Conservation (phyloP, 306 rosid genomes). For the Arachis stenosperma region DNA sequence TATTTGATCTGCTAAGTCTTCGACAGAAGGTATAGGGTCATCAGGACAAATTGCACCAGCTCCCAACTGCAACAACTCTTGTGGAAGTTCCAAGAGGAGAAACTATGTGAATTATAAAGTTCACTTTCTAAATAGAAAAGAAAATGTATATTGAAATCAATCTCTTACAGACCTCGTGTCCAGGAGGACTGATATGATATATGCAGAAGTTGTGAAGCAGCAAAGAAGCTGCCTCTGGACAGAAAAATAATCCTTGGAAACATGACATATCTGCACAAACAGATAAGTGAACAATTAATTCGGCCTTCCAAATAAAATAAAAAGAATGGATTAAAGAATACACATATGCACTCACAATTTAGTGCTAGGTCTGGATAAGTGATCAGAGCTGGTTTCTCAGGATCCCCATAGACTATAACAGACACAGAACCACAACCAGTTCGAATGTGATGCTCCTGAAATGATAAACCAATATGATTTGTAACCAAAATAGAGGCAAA, state of each 20-base stretch:
- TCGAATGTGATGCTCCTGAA: conserved; percentile 76
- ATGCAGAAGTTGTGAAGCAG: conserved; percentile 97
- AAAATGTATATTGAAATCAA: conserved; percentile 34
- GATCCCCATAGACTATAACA: conserved; percentile 88
- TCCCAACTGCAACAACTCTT: conserved; percentile 98
- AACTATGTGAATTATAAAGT: conserved; percentile 58
- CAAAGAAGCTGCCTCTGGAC: conserved; percentile 92
- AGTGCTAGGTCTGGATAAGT: conserved; percentile 95
- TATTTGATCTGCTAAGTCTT: conserved; percentile 92
- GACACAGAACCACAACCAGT: conserved; percentile 92
- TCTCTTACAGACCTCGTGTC: conserved; percentile 84
- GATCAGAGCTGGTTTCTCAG: conserved; percentile 83
- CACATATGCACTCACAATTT: conserved; percentile 65
- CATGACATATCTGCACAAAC: conserved; percentile 82
- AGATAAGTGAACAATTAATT: conserved; percentile 23
- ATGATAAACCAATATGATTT: conserved; percentile 31
- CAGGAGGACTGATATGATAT: conserved; percentile 94
- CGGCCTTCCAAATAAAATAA: not conserved
- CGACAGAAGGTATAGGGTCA: conserved; percentile 66
- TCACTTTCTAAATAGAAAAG: conserved; percentile 35
- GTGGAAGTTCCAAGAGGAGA: conserved; percentile 66
- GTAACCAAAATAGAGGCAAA: conserved; percentile 18
- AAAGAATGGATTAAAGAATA: not conserved
- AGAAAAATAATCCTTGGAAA: conserved; percentile 95
- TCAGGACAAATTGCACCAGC: conserved; percentile 78